Conservation (phyloP, 495 filamentous ascomycete genomes). For the Hyaloscypha variabilis region DNA sequence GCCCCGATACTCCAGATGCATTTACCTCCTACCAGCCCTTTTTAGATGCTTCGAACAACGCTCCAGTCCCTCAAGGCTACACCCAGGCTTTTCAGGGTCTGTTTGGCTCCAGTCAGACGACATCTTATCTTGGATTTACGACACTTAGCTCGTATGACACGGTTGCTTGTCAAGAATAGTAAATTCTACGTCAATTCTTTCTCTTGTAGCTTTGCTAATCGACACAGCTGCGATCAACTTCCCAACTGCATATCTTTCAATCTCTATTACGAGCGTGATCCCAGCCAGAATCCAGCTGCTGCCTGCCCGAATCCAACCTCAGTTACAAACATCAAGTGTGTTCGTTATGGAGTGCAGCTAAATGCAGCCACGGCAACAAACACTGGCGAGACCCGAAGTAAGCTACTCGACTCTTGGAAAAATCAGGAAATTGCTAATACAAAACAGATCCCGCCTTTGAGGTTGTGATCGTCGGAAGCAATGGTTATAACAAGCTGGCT, state of each 20-base stretch:
- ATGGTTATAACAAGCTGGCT: conserved; percentile 27
- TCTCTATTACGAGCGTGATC: conserved; percentile 51
- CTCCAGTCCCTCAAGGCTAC: conserved; percentile 44
- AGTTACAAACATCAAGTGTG: conserved; percentile 56
- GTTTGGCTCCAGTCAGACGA: conserved; percentile 36
- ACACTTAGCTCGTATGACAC: conserved; percentile 42
- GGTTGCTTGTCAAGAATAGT: conserved; percentile 32
- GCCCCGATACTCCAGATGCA: conserved; percentile 11
- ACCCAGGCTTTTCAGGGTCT: conserved; percentile 40
- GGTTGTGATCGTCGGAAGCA: conserved; percentile 27
- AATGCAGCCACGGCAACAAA: conserved; percentile 37
- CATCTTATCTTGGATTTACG: conserved; percentile 44
- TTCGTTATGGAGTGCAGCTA: conserved; percentile 47
- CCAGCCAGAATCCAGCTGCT: conserved; percentile 36
- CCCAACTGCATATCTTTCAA: conserved; percentile 42
- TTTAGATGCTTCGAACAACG: conserved; percentile 22
- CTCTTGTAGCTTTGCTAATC: conserved; percentile 1
- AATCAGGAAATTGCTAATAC: not conserved
- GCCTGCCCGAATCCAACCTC: conserved; percentile 46
- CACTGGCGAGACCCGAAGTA: conserved; percentile 38
- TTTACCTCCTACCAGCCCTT: conserved; percentile 15
- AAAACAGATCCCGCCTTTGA: conserved; percentile 12
- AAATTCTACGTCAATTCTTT: not conserved
- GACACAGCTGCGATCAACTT: conserved; percentile 36
- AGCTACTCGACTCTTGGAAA: conserved; percentile 30